Base-by-base conservation (phyloP, 2,329 filamentous ascomycete genomes). In the Penicillium expansum region DNA sequence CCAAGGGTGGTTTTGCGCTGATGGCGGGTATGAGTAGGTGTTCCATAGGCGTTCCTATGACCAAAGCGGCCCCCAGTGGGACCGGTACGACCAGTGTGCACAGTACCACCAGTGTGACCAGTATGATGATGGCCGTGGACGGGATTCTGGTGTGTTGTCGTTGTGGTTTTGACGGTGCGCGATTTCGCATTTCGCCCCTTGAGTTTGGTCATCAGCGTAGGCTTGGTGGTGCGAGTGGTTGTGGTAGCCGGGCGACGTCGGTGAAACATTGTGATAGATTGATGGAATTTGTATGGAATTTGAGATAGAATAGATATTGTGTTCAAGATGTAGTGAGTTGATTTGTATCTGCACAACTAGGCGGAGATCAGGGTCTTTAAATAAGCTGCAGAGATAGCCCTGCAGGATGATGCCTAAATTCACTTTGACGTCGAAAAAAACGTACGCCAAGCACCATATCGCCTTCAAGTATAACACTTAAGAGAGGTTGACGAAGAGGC, bases 1-100 rank as follows among this genome's bases (percentile, higher is more conserved):
- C 87, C 87, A 62, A 92, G 78, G 38, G 81, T 84, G 3, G 84
- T 81, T 67, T 86, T 84, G 68, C 89, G 85, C 71, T 84, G 83
- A 52, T 90, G 88, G 70, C 88, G 86, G 59, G 74, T 76, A 24
- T 76, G 54, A 6, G 33, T 30, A 27, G 54, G 20, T 6, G 29
- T 16, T 20, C 27, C 33, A 32, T 52, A 37, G 33, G 33, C 30
- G 4, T 27, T 38, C 3, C 16, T 75, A 18, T 32, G 39, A 24
- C 38, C 38, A 24, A 33, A 35, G 4, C 38, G 48, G 5, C 29
- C 13, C 1, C 48, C 37, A 43, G 32, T 18, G 14, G 20, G 45
- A n/a, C 30, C 20, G 16, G 75, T 76, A 18, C 33, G 61, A 50
- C n/a, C 53, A 70, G 66, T 69, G 73, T 13, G 37, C 2, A n/a